Percentiles rank a stretch among this genome's conserved stretches.
Conservation (phyloP, 2,329 filamentous ascomycete species). For the Akanthomyces muscarius region DNA sequence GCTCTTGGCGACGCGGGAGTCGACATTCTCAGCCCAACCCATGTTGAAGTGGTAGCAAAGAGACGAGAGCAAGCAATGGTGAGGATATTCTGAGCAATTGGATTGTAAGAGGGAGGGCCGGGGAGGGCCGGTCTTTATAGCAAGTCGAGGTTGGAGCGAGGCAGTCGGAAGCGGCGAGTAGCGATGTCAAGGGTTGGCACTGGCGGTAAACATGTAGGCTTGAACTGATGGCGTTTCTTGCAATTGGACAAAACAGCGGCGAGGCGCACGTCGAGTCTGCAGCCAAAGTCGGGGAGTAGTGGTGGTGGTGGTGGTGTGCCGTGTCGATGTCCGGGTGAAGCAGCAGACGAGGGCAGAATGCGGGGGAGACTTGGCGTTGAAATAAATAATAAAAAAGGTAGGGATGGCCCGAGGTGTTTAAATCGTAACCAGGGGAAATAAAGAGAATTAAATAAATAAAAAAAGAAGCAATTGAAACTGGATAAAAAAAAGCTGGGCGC, state of each 20-base stretch:
- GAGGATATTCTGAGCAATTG: not conserved
- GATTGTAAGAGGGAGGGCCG: not conserved
- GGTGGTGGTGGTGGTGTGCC: not conserved
- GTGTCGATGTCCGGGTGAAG: not conserved
- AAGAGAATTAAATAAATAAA: not conserved
- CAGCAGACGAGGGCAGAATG: not conserved
- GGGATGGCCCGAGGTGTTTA: not conserved
- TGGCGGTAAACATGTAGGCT: not conserved
- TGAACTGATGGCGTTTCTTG: not conserved
- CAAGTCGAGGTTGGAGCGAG: conserved; percentile 1
- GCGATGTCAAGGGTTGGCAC: not conserved
- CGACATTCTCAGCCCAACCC: conserved; percentile 48
- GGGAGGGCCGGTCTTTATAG: not conserved
- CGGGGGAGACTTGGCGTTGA: not conserved
- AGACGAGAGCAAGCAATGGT: not conserved
- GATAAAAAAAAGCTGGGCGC: not conserved
- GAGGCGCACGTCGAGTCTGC: not conserved
- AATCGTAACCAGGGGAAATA: not conserved
- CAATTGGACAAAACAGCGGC: not conserved
- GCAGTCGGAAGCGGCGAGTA: not conserved
- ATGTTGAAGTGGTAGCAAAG: conserved; percentile 28
- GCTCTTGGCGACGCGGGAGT: conserved; percentile 59
- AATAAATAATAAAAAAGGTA: not conserved
- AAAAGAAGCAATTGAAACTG: not conserved
- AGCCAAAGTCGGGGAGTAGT: not conserved